Evolutionary conservation across 768 basidiomycete species (phyloP).

Genomic region (Naganishia vishniacii): DNA sequence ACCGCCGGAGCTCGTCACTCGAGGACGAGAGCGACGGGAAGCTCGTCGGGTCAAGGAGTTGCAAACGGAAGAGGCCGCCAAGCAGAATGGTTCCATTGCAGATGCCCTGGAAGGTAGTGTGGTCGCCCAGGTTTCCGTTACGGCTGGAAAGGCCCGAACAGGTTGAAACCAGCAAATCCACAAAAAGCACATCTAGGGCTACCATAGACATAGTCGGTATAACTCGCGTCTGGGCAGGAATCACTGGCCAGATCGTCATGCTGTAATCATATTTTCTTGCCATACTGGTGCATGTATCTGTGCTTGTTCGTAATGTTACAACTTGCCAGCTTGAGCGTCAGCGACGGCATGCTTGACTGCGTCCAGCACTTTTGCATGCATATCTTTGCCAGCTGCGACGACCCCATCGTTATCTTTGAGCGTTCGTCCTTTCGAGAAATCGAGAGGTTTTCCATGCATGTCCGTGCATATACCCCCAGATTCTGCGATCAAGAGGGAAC

Average conservation of each 20-base stretch:
- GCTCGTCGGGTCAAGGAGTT: constrained; percentile 53
- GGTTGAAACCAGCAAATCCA: neutral
- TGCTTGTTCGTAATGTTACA: constrained; percentile 5
- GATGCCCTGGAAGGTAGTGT: constrained; percentile 12
- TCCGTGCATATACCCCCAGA: constrained; percentile 85
- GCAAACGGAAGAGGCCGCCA: constrained; percentile 19
- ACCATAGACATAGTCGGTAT: constrained; percentile 9
- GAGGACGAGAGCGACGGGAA: constrained; percentile 75
- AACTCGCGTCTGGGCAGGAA: neutral
- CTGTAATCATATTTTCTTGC: neutral
- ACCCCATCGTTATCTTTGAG: constrained; percentile 82
- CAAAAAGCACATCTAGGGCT: constrained; percentile 2
- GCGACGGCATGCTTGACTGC: constrained; percentile 63
- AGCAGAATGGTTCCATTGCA: constrained; percentile 22
- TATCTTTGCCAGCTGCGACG: constrained; percentile 68
- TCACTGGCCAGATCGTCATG: neutral
- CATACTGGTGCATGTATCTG: neutral
- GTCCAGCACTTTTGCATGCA: constrained; percentile 64
- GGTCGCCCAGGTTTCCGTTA: constrained; percentile 15
- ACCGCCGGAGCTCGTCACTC: constrained; percentile 75
- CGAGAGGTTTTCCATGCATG: constrained; percentile 66
- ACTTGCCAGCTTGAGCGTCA: constrained; percentile 40
- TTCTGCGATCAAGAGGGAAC: constrained; percentile 75
- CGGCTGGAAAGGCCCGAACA: constrained; percentile 1
- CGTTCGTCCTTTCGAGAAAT: constrained; percentile 82